phyloP scores from a whole-genome alignment of 345 rosid genomes.

The Bruguiera sexangula region DNA sequence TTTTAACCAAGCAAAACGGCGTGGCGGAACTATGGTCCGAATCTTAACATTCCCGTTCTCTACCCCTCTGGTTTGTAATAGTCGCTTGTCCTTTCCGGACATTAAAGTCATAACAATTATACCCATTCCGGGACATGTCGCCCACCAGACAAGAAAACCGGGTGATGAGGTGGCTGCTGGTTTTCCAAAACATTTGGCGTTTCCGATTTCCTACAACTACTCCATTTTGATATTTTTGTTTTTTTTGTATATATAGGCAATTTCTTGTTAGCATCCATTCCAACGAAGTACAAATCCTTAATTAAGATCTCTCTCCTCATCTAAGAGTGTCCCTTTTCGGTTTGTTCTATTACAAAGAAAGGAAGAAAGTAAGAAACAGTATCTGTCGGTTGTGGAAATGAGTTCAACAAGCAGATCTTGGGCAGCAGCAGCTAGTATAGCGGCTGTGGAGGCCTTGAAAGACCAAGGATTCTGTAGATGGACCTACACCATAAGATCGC shows the following conservation, averaged over 20 bases:
- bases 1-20: background rate
- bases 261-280: too few species aligned
- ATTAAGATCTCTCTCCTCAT: too few species aligned
- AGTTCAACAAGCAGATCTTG: conserved; percentile 36
- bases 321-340: background rate
- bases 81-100: background rate
- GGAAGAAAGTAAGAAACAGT: background rate
- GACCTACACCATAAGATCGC: conserved; percentile 26
- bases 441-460: conserved; percentile 40
- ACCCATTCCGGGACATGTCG: too few species aligned
- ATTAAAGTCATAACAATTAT: background rate
- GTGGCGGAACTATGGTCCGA: background rate
- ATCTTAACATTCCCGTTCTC: background rate
- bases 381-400: conserved; percentile 8
- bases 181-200: too few species aligned
- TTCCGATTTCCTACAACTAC: too few species aligned
- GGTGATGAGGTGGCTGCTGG: too few species aligned
- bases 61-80: background rate
- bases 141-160: too few species aligned
- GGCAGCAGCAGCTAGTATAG: conserved; percentile 37
- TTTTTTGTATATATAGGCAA: too few species aligned
- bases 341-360: too few species aligned
- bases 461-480: conserved; percentile 48
- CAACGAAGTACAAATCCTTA: too few species aligned
- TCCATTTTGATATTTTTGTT: too few species aligned